Conservation (phyloP, 495 filamentous ascomycete species). For the Daldinia bambusicola region DNA sequence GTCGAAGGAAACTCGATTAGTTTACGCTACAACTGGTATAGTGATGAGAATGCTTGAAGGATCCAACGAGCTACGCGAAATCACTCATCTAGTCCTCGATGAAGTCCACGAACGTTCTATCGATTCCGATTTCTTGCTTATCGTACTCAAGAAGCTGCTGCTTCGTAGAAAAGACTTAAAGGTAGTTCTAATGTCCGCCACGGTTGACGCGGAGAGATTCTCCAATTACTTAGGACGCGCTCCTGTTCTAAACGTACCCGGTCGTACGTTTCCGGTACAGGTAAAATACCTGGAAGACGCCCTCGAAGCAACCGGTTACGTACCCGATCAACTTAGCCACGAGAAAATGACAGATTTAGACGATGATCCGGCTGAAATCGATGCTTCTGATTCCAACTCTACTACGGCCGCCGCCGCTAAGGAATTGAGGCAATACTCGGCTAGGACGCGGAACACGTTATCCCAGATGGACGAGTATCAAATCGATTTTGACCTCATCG, state of each 20-base stretch:
- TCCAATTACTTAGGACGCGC: constrained; percentile 86
- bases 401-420: constrained; percentile 60
- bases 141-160: constrained; percentile 86
- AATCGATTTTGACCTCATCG: constrained; percentile 84
- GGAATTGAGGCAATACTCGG: constrained; percentile 74
- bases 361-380: constrained; percentile 64
- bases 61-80: constrained; percentile 81
- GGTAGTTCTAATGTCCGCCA: constrained; percentile 96
- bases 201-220: constrained; percentile 89
- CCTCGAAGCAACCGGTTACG: constrained; percentile 80
- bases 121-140: constrained; percentile 93
- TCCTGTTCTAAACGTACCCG: constrained; percentile 87
- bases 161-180: constrained; percentile 73
- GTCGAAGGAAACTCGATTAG: constrained; percentile 78
- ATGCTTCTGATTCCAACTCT: constrained; percentile 55
- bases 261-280: constrained; percentile 90
- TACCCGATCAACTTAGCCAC: constrained; percentile 61
- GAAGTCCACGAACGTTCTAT: constrained; percentile 96
- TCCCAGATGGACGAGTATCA: constrained; percentile 84
- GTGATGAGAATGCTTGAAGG: constrained; percentile 96
- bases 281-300: constrained; percentile 92
- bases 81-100: constrained; percentile 92
- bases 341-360: constrained; percentile 63
- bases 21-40: constrained; percentile 90
- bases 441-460: constrained; percentile 76